These are phyloP conservation scores for Penicillium sp. DNA, from an alignment of 2,329 filamentous ascomycete genomes.

Conservation along the genomic window DNA sequence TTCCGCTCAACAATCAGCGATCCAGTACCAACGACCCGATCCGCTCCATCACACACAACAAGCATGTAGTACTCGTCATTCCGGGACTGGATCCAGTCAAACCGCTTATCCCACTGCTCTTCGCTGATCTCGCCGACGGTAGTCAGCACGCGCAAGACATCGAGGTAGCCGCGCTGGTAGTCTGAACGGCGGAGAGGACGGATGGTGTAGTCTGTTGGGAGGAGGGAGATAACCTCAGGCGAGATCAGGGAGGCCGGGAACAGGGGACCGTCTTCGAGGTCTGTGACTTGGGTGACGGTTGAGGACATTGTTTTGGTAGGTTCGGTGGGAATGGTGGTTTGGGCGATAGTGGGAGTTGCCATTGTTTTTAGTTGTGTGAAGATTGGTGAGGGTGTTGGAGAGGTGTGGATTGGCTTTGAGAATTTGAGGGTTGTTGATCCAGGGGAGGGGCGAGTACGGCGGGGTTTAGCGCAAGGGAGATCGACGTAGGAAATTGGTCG, in stretches of 20 bases:
- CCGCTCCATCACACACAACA: slow-evolving; percentile 73
- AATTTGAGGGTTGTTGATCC: background rate
- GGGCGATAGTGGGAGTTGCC: slow-evolving; percentile 5
- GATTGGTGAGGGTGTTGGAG: background rate
- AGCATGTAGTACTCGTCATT: slow-evolving; percentile 82
- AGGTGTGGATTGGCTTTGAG: background rate
- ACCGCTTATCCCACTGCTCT: slow-evolving; percentile 74
- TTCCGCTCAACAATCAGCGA: slow-evolving; percentile 91
- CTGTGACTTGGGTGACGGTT: slow-evolving; percentile 20
- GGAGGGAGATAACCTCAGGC: slow-evolving; percentile 66
- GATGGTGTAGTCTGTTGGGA: slow-evolving; percentile 80
- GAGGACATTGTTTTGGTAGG: slow-evolving; percentile 14
- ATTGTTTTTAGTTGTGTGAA: background rate
- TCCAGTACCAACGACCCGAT: slow-evolving; percentile 82
- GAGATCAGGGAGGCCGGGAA: slow-evolving; percentile 79
- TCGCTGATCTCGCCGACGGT: slow-evolving; percentile 85
- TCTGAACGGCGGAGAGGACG: slow-evolving; percentile 78
- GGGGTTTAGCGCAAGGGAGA: slow-evolving; percentile 20
- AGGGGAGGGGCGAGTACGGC: slow-evolving; percentile 13
- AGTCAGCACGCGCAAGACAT: slow-evolving; percentile 87
- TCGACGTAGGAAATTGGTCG: background rate
- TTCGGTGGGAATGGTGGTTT: slow-evolving; percentile 17
- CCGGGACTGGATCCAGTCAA: slow-evolving; percentile 74
- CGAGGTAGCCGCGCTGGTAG: slow-evolving; percentile 80
- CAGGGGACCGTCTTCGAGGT: slow-evolving; percentile 57